A percentile compares a stretch with the other conserved stretches of the same genome.
Conservation (phyloP, 768 basidiomycete genomes). For the Podaxis sp. region DNA sequence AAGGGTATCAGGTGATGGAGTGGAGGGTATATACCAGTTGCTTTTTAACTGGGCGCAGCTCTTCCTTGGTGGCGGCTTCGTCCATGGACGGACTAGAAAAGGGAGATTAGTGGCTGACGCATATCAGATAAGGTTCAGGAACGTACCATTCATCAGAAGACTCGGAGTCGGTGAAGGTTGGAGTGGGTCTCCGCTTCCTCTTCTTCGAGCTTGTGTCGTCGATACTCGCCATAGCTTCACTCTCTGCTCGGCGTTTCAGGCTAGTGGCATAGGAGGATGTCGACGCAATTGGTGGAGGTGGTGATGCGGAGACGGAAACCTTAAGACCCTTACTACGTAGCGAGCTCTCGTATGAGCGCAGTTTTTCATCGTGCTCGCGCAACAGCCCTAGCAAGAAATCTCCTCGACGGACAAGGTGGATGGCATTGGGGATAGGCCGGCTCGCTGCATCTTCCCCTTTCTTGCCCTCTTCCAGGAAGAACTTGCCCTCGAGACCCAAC, state of each 20-base stretch:
- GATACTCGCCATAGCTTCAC: constrained; percentile 79
- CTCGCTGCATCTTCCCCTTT: constrained; percentile 84
- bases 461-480: constrained; percentile 98
- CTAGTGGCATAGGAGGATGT: constrained; percentile 59
- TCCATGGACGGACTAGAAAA: constrained; percentile 87
- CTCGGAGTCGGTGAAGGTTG: constrained; percentile 93
- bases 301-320: constrained; percentile 47
- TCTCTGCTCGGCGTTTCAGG: constrained; percentile 78
- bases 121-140: neutral
- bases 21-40: constrained; percentile 63
- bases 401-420: constrained; percentile 95
- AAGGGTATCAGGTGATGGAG: constrained; percentile 10
- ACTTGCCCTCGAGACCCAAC: constrained; percentile 85
- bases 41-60: constrained; percentile 94
- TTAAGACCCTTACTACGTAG: constrained; percentile 71
- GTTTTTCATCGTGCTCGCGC: constrained; percentile 86
- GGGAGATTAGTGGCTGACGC: constrained; percentile 9
- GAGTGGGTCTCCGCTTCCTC: constrained; percentile 91
- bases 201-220: constrained; percentile 70
- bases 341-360: constrained; percentile 84
- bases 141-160: constrained; percentile 89
- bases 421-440: constrained; percentile 93
- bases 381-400: constrained; percentile 88
- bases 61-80: constrained; percentile 88
- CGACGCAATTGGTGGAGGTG: constrained; percentile 71